phyloP scores from a whole-genome alignment of 805 yeast species.

The Yamadazyma philogaea region DNA sequence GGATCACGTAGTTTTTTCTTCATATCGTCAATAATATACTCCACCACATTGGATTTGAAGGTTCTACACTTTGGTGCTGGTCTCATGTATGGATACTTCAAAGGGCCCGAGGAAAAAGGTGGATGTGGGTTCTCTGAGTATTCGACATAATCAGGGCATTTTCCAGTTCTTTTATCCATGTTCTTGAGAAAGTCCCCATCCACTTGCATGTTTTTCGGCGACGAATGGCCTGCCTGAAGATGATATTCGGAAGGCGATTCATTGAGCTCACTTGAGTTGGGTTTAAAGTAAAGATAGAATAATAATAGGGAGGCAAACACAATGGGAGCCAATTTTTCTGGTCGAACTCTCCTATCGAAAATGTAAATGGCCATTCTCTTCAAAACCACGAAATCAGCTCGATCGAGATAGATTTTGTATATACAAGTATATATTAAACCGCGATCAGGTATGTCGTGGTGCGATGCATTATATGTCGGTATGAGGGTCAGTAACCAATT shows the following conservation, averaged over 20 bases:
- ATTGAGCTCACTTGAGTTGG: background rate
- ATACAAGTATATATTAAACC: background rate
- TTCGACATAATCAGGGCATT: constrained; percentile 62
- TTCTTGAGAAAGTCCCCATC: constrained; percentile 1
- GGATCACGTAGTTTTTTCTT: constrained; percentile 48
- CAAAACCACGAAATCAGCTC: no score
- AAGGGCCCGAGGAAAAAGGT: constrained; percentile 58
- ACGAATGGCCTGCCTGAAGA: background rate
- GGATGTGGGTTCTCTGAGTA: constrained; percentile 54
- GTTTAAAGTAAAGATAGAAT: background rate
- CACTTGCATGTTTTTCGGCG: background rate
- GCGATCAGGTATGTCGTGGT: background rate
- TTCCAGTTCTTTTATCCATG: constrained; percentile 15
- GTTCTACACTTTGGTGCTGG: constrained; percentile 74
- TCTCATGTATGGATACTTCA: constrained; percentile 67
- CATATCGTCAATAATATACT: constrained; percentile 53
- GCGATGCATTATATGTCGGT: background rate
- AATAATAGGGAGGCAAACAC: background rate
- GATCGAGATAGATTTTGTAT: background rate
- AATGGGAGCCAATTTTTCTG: constrained; percentile 1
- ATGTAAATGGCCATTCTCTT: constrained; percentile 4
- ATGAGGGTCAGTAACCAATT: background rate
- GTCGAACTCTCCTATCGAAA: constrained; percentile 1
- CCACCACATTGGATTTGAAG: constrained; percentile 61
- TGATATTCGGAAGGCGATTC: background rate